phyloP scores from a whole-genome alignment of 2,329 filamentous ascomycete genomes.

The Colletotrichum destructivum region DNA sequence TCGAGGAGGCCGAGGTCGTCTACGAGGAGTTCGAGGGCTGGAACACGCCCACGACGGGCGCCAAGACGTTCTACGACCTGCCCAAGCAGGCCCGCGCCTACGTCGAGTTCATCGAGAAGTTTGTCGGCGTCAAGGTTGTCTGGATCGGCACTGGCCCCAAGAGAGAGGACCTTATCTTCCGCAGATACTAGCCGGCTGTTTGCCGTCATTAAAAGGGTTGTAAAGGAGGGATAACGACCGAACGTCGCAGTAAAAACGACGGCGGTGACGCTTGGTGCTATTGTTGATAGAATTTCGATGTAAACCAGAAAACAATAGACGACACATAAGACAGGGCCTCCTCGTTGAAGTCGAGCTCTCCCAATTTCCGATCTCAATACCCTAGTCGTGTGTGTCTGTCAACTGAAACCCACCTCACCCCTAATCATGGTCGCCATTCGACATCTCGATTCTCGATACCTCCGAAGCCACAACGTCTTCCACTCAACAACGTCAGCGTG shows the following conservation, averaged over 20 bases:
- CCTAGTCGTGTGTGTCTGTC: too few species aligned
- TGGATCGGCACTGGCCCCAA: constrained; percentile 76
- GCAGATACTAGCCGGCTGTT: constrained; percentile 39
- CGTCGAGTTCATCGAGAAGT: constrained; percentile 77
- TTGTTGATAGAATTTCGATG: constrained; percentile 3
- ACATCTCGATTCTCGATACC: too few species aligned
- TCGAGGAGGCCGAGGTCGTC: constrained; percentile 73
- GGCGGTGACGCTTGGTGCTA: not conserved
- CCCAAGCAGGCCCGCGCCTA: constrained; percentile 77
- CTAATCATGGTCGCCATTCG: too few species aligned
- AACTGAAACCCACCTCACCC: too few species aligned
- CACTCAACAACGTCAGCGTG: not conserved
- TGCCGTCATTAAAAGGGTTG: too few species aligned
- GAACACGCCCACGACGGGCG: constrained; percentile 74
- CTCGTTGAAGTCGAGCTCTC: too few species aligned
- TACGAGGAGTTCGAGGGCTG: constrained; percentile 81
- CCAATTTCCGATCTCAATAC: too few species aligned
- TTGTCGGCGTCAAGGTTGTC: constrained; percentile 69
- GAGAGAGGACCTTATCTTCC: constrained; percentile 74
- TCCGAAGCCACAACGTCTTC: not conserved
- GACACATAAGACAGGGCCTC: not conserved
- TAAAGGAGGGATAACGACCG: not conserved
- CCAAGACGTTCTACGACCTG: constrained; percentile 73
- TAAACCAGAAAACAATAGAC: constrained; percentile 9
- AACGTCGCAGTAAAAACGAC: not conserved